Percentiles rank a stretch among this genome's conserved stretches.
Evolutionary conservation across 306 rosid genomes (phyloP).

Genomic region (Cicer judaicum): DNA sequence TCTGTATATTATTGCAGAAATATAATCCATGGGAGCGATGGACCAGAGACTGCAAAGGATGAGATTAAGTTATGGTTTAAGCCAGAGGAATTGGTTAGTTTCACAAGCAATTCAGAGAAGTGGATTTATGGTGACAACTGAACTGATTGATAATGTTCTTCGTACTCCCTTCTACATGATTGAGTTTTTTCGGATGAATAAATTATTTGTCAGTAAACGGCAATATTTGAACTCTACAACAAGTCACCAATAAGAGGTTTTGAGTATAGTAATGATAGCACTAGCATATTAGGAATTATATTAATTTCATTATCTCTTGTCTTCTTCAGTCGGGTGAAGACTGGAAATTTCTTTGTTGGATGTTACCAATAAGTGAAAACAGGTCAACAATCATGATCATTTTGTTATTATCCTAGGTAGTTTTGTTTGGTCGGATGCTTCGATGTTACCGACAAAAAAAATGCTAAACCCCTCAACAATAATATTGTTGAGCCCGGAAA

Average conservation of each 20-base stretch:
- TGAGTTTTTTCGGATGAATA: conserved; percentile 41
- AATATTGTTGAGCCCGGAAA: too few species aligned
- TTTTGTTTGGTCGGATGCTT: not conserved
- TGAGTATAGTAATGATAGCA: conserved; percentile 23
- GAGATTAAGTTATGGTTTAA: conserved; percentile 91
- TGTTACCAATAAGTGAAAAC: conserved; percentile 23
- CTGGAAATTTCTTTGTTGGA: conserved; percentile 10
- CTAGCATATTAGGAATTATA: conserved; percentile 23
- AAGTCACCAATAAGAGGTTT: conserved; percentile 41
- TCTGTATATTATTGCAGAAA: conserved; percentile 54
- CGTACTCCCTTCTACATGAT: conserved; percentile 21
- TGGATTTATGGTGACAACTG: conserved; percentile 85
- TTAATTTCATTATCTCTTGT: not conserved
- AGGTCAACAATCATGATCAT: not conserved
- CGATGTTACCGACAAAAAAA: not conserved
- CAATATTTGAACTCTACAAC: conserved; percentile 38
- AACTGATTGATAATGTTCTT: conserved; percentile 50
- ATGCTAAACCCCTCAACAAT: not conserved
- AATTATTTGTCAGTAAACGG: conserved; percentile 32
- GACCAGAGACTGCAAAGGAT: conserved; percentile 88
- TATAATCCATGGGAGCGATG: conserved; percentile 97
- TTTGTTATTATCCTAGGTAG: not conserved
- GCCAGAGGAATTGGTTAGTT: conserved; percentile 82
- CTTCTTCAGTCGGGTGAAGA: conserved; percentile 10
- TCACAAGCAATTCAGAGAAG: conserved; percentile 85